Conservation (phyloP, 164 flowering plant genomes). For the Annona cherimola region DNA sequence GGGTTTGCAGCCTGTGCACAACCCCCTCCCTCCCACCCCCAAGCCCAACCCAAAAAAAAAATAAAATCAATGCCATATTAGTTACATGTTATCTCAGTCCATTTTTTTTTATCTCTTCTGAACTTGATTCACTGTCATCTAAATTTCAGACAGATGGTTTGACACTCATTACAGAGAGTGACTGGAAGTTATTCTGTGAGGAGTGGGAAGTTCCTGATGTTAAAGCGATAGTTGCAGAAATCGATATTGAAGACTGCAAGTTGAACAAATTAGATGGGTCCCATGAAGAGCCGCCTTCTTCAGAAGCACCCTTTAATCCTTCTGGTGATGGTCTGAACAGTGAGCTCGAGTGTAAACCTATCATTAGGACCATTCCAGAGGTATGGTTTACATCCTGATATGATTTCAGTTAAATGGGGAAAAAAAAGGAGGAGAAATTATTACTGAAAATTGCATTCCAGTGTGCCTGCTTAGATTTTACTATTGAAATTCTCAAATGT, state of each 20-base stretch:
- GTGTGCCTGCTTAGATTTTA: background rate
- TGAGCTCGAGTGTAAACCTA: slow-evolving; percentile 35
- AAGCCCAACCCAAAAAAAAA: no score
- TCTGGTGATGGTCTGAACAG: slow-evolving; percentile 34
- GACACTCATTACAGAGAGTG: slow-evolving; percentile 62
- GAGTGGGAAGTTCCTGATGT: slow-evolving; percentile 68
- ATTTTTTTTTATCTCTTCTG: background rate
- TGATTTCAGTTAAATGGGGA: background rate
- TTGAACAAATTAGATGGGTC: slow-evolving; percentile 26
- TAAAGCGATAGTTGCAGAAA: slow-evolving; percentile 52
- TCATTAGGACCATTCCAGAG: slow-evolving; percentile 64
- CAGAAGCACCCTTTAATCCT: slow-evolving; percentile 32
- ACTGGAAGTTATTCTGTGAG: slow-evolving; percentile 85
- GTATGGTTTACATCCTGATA: slow-evolving; percentile 27
- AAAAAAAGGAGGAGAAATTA: background rate
- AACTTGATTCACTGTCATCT: slow-evolving; percentile 11
- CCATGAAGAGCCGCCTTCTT: slow-evolving; percentile 35
- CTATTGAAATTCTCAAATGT: background rate
- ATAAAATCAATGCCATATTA: background rate
- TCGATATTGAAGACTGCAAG: slow-evolving; percentile 32
- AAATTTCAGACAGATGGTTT: slow-evolving; percentile 72
- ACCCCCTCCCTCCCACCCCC: no score
- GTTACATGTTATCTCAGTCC: background rate
- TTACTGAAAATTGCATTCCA: background rate
- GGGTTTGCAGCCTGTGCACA: no score